Conservation (phyloP, 257 asterid species). For the Fraxinus anomala region DNA sequence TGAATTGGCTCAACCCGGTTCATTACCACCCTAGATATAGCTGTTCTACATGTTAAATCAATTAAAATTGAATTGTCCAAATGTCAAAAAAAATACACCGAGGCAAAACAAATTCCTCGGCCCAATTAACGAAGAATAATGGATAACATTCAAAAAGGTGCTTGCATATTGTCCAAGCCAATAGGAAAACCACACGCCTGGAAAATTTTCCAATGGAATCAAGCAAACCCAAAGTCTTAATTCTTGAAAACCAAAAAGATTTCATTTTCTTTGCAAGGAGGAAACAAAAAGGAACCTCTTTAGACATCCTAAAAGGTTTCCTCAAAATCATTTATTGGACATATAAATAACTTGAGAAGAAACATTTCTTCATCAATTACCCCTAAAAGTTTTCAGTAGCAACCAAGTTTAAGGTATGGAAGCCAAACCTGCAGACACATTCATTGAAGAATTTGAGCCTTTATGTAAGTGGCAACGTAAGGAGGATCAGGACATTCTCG, state of each 20-base stretch:
- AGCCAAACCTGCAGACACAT: constrained; percentile 20
- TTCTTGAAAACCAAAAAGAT: constrained; percentile 35
- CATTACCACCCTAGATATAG: too few relatives aligned
- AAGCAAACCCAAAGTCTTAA: constrained; percentile 5
- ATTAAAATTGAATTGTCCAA: not conserved
- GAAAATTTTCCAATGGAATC: not conserved
- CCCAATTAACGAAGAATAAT: not conserved
- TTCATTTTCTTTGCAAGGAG: constrained; percentile 35
- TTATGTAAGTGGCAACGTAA: constrained; percentile 61
- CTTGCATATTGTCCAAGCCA: not conserved
- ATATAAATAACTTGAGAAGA: constrained; percentile 11
- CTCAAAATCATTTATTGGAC: not conserved
- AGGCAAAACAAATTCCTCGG: not conserved
- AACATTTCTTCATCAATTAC: not conserved
- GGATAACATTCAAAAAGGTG: not conserved
- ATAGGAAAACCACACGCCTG: not conserved
- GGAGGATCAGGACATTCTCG: constrained; percentile 51
- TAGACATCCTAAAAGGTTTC: constrained; percentile 27
- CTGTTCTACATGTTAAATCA: not conserved
- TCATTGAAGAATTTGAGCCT: constrained; percentile 60
- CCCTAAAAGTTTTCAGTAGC: not conserved
- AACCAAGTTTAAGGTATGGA: constrained; percentile 32
- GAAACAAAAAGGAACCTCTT: constrained; percentile 42
- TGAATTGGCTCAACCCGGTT: too few relatives aligned
- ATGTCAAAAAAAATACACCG: not conserved